phyloP scores from a whole-genome alignment of 78 protist species.

The Andalucia godoyi region DNA sequence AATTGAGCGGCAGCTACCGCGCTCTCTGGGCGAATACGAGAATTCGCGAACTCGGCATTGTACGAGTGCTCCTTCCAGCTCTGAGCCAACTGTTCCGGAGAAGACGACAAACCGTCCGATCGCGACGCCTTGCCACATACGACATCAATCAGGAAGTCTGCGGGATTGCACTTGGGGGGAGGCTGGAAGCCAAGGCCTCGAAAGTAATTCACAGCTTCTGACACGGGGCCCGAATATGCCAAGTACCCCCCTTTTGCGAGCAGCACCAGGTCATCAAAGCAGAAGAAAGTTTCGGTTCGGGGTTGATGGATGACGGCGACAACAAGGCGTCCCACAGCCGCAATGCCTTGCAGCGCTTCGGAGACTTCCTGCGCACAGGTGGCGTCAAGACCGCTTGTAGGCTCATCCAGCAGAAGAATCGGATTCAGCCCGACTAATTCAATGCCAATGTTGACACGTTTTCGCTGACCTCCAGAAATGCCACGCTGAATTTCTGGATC shows the following conservation, averaged over 20 bases:
- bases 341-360: no score
- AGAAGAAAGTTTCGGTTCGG: neutral
- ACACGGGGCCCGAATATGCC: neutral
- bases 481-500: neutral
- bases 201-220: neutral
- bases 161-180: neutral
- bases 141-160: neutral
- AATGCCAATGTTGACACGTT: neutral
- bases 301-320: slow-evolving; percentile 4
- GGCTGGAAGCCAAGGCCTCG: neutral
- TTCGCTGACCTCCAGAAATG: neutral
- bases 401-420: neutral
- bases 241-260: slow-evolving; percentile 5
- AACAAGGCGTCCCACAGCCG: neutral
- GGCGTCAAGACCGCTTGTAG: neutral
- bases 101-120: no score
- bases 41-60: no score
- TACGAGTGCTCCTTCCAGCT: no score
- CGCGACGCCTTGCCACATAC: neutral
- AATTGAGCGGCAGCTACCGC: no score
- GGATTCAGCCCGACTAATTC: neutral
- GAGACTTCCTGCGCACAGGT: no score
- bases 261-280: slow-evolving; percentile 1
- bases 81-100: no score
- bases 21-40: no score